Evolutionary conservation across 164 flowering plant species (phyloP).

Genomic region (Chimonanthus praecox): DNA sequence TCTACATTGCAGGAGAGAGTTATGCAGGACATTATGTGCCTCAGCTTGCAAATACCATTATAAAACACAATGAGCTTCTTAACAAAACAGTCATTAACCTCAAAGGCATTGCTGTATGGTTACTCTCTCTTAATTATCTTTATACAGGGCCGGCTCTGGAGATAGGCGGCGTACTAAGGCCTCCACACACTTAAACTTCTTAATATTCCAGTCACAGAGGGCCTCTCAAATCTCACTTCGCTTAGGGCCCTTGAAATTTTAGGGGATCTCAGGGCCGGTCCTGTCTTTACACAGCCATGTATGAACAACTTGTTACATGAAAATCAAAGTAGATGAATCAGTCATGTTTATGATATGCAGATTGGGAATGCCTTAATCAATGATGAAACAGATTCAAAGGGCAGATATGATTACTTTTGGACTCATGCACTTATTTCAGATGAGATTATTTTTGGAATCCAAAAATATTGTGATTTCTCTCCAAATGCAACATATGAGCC

Average conservation of each 20-base stretch:
- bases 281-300: neutral
- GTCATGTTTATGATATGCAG: conserved; percentile 25
- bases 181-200: no score
- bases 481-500: conserved; percentile 7
- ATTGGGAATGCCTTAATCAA: conserved; percentile 72
- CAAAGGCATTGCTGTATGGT: conserved; percentile 37
- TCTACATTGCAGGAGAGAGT: conserved; percentile 66
- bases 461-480: conserved; percentile 40
- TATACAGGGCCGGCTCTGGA: neutral
- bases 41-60: conserved; percentile 58
- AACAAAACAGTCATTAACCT: conserved; percentile 39
- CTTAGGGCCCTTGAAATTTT: no score
- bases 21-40: conserved; percentile 70
- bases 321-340: neutral
- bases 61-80: conserved; percentile 32
- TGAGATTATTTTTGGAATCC: conserved; percentile 3
- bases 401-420: conserved; percentile 52
- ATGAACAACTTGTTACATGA: no score
- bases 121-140: neutral
- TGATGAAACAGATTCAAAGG: conserved; percentile 44
- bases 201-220: no score
- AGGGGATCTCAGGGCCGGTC: no score
- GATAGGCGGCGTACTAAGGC: no score
- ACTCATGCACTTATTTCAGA: conserved; percentile 52
- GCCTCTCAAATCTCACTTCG: no score